A percentile compares a stretch with the other conserved stretches of the same genome.
Conservation (phyloP, 768 basidiomycete species). For the Psilocybe subaeruginosa region DNA sequence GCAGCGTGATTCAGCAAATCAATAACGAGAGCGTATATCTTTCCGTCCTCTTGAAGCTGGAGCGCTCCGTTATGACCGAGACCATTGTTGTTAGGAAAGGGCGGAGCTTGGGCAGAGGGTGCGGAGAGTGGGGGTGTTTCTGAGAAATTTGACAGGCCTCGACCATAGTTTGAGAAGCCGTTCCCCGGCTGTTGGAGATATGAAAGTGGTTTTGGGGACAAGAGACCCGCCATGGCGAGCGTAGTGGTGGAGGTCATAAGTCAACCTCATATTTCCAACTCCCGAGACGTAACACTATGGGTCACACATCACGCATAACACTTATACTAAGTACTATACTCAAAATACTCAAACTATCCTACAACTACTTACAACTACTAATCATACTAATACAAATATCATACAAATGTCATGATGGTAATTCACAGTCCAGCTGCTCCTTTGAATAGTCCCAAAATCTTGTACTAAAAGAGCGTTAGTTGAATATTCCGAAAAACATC, state of each 20-base stretch:
- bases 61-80: slow-evolving; percentile 24
- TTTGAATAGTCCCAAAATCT: slow-evolving; percentile 49
- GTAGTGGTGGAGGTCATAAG: slow-evolving; percentile 19
- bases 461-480: slow-evolving; percentile 36
- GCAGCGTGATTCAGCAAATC: slow-evolving; percentile 81
- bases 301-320: slow-evolving; percentile 14
- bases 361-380: neutral
- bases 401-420: neutral
- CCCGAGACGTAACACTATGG: slow-evolving; percentile 1
- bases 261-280: slow-evolving; percentile 3
- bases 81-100: slow-evolving; percentile 20
- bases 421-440: slow-evolving; percentile 42
- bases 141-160: slow-evolving; percentile 56
- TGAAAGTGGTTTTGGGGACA: slow-evolving; percentile 63
- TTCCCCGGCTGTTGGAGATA: slow-evolving; percentile 67
- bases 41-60: slow-evolving; percentile 60
- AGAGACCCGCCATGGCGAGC: slow-evolving; percentile 59
- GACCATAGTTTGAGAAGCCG: slow-evolving; percentile 61
- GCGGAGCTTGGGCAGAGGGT: slow-evolving; percentile 27
- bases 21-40: slow-evolving; percentile 90
- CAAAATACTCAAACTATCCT: neutral
- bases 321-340: neutral
- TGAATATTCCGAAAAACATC: neutral
- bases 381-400: slow-evolving; percentile 6
- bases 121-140: slow-evolving; percentile 64